Conservation (phyloP, 192 early-diverging fungal genomes). For the Thoreauomyces humboldtii region DNA sequence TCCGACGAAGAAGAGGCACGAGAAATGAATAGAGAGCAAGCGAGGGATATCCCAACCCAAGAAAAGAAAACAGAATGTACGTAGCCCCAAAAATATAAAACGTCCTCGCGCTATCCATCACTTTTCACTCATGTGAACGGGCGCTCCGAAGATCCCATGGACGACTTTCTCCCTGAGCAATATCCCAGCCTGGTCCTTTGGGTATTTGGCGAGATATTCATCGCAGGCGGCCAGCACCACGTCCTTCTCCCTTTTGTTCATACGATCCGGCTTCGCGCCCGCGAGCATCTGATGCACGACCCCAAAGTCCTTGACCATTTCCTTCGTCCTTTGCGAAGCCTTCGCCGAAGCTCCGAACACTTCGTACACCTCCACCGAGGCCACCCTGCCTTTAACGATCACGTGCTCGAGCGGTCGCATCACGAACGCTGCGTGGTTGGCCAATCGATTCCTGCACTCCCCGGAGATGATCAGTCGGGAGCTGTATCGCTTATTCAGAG, state of each 20-base stretch:
- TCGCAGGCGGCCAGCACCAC: not conserved
- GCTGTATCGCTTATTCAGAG: constrained; percentile 2
- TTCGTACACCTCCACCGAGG: constrained; percentile 2
- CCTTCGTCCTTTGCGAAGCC: not conserved
- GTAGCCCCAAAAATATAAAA: too few relatives aligned
- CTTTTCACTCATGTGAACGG: not conserved
- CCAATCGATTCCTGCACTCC: not conserved
- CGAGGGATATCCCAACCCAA: too few relatives aligned
- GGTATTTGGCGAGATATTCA: not conserved
- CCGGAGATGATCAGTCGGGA: not conserved
- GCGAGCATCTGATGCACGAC: constrained; percentile 4
- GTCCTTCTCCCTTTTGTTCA: not conserved
- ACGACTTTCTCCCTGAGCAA: not conserved
- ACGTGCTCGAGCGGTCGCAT: constrained; percentile 6
- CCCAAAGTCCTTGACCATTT: not conserved
- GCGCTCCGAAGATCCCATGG: not conserved
- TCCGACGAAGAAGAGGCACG: too few relatives aligned
- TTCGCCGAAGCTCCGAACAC: not conserved
- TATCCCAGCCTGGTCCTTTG: not conserved
- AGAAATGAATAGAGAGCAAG: too few relatives aligned
- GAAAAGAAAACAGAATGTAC: too few relatives aligned
- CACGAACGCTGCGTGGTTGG: not conserved
- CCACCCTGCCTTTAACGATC: not conserved
- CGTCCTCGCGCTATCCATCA: too few relatives aligned
- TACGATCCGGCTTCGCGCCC: not conserved